phyloP scores from a whole-genome alignment of 257 asterid species.

The Nyctanthes arbortristis region DNA sequence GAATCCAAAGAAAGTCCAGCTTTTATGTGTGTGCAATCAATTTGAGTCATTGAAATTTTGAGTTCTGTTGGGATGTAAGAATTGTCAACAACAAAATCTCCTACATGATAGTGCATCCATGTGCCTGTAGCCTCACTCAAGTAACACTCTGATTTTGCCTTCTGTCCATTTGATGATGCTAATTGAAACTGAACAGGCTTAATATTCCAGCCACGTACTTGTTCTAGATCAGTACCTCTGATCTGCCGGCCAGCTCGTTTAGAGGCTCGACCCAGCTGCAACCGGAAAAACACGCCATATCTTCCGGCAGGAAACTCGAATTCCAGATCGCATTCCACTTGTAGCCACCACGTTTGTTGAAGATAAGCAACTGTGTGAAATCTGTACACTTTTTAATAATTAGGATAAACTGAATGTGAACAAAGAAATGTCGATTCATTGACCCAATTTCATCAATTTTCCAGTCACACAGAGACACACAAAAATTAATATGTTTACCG shows the following conservation, averaged over 20 bases:
- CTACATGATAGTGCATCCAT: constrained; percentile 53
- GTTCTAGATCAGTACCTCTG: constrained; percentile 18
- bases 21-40: constrained; percentile 65
- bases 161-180: constrained; percentile 38
- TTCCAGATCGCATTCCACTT: constrained; percentile 51
- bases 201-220: constrained; percentile 53
- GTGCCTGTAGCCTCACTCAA: constrained; percentile 37
- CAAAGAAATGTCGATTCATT: not conserved
- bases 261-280: constrained; percentile 40
- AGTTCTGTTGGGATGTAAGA: constrained; percentile 33
- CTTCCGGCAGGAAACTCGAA: constrained; percentile 56
- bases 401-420: not conserved
- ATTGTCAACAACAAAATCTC: constrained; percentile 51
- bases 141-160: constrained; percentile 26
- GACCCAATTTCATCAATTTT: too few relatives aligned
- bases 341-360: constrained; percentile 66
- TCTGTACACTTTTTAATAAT: constrained; percentile 23
- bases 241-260: constrained; percentile 29
- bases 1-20: constrained; percentile 61
- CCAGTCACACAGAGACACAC: not conserved
- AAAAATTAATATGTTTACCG: too few relatives aligned
- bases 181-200: constrained; percentile 53
- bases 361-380: constrained; percentile 50
- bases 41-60: constrained; percentile 58
- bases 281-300: constrained; percentile 51